A percentile compares a stretch with the other conserved stretches of the same genome.
phyloP scores from a whole-genome alignment of 306 rosid species.

The Sicyos edulis region DNA sequence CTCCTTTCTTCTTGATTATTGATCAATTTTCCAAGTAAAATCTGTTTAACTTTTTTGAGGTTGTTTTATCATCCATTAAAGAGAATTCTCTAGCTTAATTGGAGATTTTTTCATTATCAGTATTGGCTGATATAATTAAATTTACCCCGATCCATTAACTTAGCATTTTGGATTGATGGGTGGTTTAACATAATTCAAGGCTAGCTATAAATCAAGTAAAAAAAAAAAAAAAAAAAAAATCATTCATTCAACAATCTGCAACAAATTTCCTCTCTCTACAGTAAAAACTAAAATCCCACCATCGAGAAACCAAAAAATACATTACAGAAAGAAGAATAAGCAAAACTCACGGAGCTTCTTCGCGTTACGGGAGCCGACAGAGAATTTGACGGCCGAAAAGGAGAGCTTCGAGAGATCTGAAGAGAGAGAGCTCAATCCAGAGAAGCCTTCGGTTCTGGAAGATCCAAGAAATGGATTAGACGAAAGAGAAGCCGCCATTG shows the following conservation, averaged over 20 bases:
- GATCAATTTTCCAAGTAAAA: too few species aligned
- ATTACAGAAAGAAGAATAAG: slow-evolving; percentile 17
- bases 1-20: too few species aligned
- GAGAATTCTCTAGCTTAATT: too few species aligned
- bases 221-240: neutral
- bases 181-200: too few species aligned
- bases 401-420: slow-evolving; percentile 46
- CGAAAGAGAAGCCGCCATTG: slow-evolving; percentile 64
- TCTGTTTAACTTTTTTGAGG: too few species aligned
- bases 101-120: too few species aligned
- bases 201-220: too few species aligned
- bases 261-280: neutral
- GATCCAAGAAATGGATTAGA: slow-evolving; percentile 57
- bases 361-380: slow-evolving; percentile 32
- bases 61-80: too few species aligned
- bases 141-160: too few species aligned
- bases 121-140: too few species aligned
- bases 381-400: slow-evolving; percentile 41
- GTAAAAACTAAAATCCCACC: neutral
- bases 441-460: slow-evolving; percentile 38
- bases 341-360: slow-evolving; percentile 68
- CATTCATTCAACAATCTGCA: neutral
- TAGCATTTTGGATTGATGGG: too few species aligned
- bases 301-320: neutral
- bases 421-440: slow-evolving; percentile 37